Percentiles rank a stretch among this genome's conserved stretches.
Conservation (phyloP, 2,329 filamentous ascomycete genomes). For the Stylonectria norvegica region DNA sequence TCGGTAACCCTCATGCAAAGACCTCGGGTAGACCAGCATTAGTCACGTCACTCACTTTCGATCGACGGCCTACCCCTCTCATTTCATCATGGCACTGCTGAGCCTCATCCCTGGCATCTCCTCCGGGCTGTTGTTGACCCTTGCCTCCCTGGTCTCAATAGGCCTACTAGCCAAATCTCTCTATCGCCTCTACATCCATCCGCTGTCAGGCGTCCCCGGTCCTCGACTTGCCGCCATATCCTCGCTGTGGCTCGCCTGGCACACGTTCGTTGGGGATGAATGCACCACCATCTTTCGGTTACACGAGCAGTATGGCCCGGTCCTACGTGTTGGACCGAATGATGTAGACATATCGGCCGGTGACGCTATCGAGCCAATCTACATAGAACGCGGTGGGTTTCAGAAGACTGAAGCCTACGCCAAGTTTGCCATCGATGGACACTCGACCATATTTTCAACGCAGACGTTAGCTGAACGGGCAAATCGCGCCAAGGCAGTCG, state of each 20-base stretch:
- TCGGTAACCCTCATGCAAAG: too few species aligned
- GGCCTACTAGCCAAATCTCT: not conserved
- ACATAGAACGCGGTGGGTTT: constrained; percentile 51
- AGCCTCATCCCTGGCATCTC: not conserved
- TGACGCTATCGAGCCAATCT: constrained; percentile 46
- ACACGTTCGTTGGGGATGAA: constrained; percentile 12
- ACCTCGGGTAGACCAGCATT: too few species aligned
- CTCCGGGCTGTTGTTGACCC: not conserved
- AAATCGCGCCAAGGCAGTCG: constrained; percentile 46
- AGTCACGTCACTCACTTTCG: too few species aligned
- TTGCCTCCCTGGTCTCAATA: not conserved
- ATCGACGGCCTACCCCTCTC: too few species aligned
- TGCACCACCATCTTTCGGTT: constrained; percentile 13
- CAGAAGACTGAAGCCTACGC: constrained; percentile 48
- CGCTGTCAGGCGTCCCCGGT: constrained; percentile 8
- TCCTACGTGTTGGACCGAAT: constrained; percentile 37
- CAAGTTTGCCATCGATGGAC: constrained; percentile 57
- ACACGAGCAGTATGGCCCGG: constrained; percentile 33
- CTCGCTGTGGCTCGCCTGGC: constrained; percentile 7
- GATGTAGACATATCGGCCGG: constrained; percentile 42
- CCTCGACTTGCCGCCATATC: constrained; percentile 4
- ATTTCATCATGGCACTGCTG: not conserved
- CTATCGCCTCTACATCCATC: constrained; percentile 5
- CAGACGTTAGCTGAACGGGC: constrained; percentile 39
- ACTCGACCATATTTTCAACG: constrained; percentile 51